Evolutionary conservation across 83 land plant species (phyloP).

Genomic region (Thuja plicata): DNA sequence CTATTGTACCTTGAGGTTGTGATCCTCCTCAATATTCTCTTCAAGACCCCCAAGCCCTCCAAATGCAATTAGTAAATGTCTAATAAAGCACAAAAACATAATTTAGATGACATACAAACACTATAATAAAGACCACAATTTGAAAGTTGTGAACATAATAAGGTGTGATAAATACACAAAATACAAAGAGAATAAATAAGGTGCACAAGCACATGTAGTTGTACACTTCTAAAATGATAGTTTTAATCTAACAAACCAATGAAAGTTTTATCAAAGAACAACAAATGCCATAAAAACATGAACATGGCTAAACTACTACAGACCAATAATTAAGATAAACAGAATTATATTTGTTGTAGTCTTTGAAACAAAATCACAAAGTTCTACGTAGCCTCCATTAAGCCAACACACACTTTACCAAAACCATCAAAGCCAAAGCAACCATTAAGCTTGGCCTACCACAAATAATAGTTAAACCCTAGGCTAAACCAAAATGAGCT

Average conservation of each 20-base stretch:
- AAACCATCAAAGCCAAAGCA: background rate
- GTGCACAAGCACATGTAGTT: background rate
- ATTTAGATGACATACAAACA: background rate
- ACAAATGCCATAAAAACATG: background rate
- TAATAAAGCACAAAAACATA: constrained; percentile 12
- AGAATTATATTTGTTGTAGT: background rate
- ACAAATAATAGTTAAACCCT: background rate
- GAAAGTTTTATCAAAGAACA: background rate
- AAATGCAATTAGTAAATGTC: constrained; percentile 92
- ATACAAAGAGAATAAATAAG: background rate
- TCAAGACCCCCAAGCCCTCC: constrained; percentile 97
- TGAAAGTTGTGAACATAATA: background rate
- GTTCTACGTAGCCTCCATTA: background rate
- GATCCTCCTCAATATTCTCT: constrained; percentile 82
- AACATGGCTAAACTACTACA: background rate
- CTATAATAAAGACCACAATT: background rate
- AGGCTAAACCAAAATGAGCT: background rate
- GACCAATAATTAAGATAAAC: background rate
- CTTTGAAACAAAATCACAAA: background rate
- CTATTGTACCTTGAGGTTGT: constrained; percentile 54
- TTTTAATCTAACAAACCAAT: background rate
- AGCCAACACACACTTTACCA: background rate
- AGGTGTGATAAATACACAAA: background rate
- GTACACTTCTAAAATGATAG: background rate
- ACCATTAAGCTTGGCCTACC: background rate